Percentiles rank a stretch among this genome's conserved stretches.
Conservation (phyloP, 495 filamentous ascomycete genomes). For the Aspergillus campestris region DNA sequence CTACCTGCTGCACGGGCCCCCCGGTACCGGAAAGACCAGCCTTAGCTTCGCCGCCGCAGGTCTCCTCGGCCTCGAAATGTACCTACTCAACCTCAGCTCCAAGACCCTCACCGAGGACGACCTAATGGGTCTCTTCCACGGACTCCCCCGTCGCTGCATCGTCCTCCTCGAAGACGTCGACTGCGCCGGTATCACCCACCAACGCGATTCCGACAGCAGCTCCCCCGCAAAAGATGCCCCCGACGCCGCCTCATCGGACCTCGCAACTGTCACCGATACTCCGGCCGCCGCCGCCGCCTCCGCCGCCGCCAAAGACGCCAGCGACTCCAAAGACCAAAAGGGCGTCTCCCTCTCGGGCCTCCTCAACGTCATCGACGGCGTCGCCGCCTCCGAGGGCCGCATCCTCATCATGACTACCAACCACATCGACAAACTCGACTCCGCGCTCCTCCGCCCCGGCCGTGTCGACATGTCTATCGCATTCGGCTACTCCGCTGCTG, state of each 20-base stretch:
- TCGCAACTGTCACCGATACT: neutral
- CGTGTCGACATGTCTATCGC: constrained; percentile 67
- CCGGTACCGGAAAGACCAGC: constrained; percentile 45
- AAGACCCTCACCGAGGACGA: constrained; percentile 51
- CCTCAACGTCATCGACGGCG: constrained; percentile 73
- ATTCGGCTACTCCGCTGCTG: constrained; percentile 55
- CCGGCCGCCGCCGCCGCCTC: neutral
- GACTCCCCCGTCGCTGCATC: constrained; percentile 37
- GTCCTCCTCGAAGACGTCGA: constrained; percentile 44
- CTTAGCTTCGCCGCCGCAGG: constrained; percentile 41
- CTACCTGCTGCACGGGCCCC: constrained; percentile 40
- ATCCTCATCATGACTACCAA: constrained; percentile 85
- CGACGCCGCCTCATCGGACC: neutral
- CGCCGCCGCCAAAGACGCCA: neutral
- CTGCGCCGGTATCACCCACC: constrained; percentile 50
- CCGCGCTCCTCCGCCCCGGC: constrained; percentile 67
- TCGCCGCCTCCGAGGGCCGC: constrained; percentile 67
- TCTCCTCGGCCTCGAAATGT: constrained; percentile 35
- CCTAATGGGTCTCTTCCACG: constrained; percentile 60
- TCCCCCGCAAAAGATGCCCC: neutral
- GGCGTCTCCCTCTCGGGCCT: constrained; percentile 61
- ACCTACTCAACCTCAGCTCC: constrained; percentile 38
- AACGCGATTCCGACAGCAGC: constrained; percentile 7
- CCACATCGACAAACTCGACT: constrained; percentile 65
- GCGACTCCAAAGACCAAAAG: constrained; percentile 10